Evolutionary conservation across 2,329 filamentous ascomycete species (phyloP).

Genomic region (Myriosclerotinia scirpicola): DNA sequence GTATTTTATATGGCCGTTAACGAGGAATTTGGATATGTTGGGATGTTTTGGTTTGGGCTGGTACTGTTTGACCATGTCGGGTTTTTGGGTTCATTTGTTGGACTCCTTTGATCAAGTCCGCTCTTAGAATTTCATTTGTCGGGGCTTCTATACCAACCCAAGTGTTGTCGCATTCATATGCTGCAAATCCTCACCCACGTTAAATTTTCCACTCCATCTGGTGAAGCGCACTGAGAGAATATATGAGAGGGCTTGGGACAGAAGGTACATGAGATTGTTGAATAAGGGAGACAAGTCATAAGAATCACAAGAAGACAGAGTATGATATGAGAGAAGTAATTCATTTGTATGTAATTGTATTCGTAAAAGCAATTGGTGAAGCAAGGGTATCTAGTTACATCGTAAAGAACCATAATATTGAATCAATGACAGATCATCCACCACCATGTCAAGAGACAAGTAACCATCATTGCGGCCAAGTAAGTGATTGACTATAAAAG

Average conservation of each 20-base stretch:
- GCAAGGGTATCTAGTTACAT: constrained; percentile 9
- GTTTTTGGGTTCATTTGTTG: background rate
- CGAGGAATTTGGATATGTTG: too few species aligned
- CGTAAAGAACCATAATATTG: background rate
- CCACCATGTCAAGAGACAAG: background rate
- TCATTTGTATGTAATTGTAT: background rate
- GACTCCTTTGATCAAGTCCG: background rate
- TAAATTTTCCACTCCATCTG: background rate
- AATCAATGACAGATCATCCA: background rate
- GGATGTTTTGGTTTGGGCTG: too few species aligned
- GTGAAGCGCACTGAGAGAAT: background rate
- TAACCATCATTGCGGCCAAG: background rate
- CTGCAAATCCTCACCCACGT: background rate
- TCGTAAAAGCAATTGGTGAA: background rate
- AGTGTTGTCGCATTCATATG: background rate
- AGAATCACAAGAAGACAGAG: background rate
- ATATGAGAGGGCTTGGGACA: too few species aligned
- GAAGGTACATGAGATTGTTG: background rate
- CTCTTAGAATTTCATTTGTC: background rate
- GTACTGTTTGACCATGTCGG: too few species aligned
- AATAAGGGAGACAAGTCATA: background rate
- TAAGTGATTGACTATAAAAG: background rate
- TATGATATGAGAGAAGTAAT: background rate
- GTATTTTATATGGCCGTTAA: too few species aligned
- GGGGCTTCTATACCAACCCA: too few species aligned